Evolutionary conservation across 169 alveolate genomes (phyloP), one percentile per base, ranked within the genome.

Genomic region (Eimeria acervulina): DNA sequence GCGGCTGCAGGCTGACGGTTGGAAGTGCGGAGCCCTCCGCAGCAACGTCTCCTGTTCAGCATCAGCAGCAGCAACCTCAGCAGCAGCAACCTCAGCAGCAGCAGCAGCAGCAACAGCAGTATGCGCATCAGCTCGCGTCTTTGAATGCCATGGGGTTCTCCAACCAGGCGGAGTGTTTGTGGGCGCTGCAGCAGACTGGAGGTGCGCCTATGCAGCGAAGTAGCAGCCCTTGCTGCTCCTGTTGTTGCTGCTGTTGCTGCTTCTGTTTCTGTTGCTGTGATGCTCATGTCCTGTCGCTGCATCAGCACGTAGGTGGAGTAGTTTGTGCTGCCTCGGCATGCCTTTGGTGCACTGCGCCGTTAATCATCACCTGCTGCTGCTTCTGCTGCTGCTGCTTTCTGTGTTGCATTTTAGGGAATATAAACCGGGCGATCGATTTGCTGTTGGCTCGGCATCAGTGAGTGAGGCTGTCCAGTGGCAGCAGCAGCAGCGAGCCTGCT

Each of bases 391-490:
- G 66, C 89, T 40, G 36, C n/a, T 42, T 7, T 44, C 26, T 38
- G 40, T 72, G 84, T 47, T 47, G 55, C 55, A 7, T 2, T 38
- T 80, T 26, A 83, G 92, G 92, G 21, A 83, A 83, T 52, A 28
- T 83, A 47, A 83, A 83, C 31, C 17, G 92, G 47, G 92, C 92
- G 33, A 83, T 83, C 47, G 92, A 83, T 66, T 47, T 47, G 92
- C 76, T 83, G 92, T 52, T 83, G 44, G 92, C 92, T 28, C 92
- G 92, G 28, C 89, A 80, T 42, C 89, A 80, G 89, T 80, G 40
- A 80, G 63, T 63, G 85, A 55, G 17, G 52, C 52, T 40, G 33
- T 55, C 0, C 12, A 28, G 44, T 2, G 42, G 89, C 68, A 72
- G 84, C 84, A 72, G 51, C 84, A 40, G 84, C 84, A 72, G 84